These are phyloP conservation scores for Neurospora africana DNA, from an alignment of 495 filamentous ascomycete genomes.

Conservation along the genomic window DNA sequence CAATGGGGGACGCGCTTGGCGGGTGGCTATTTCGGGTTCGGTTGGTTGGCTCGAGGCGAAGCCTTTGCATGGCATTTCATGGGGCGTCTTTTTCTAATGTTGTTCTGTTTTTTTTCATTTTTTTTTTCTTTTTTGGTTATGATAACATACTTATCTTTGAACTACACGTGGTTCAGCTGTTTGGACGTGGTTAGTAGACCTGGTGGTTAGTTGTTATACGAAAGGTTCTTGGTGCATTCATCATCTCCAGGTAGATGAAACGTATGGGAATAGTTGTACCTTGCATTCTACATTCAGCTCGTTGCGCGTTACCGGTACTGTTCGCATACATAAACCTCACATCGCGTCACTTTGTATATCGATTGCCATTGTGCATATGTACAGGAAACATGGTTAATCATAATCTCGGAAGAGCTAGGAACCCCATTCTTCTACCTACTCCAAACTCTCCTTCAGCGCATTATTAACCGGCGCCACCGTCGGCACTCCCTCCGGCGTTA, in stretches of 20 bases:
- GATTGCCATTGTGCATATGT: background rate
- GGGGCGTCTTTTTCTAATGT: background rate
- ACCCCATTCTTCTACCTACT: constrained; percentile 3
- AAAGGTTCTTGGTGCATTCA: background rate
- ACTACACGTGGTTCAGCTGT: background rate
- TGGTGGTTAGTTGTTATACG: background rate
- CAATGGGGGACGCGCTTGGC: background rate
- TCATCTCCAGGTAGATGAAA: background rate
- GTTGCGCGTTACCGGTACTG: background rate
- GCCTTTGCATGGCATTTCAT: background rate
- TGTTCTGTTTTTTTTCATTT: background rate
- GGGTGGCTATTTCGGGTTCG: background rate
- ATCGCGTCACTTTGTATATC: background rate
- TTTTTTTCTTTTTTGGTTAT: background rate
- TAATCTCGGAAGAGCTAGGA: background rate
- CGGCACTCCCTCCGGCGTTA: constrained; percentile 78
- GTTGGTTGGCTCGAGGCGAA: background rate
- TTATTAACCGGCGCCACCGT: constrained; percentile 63
- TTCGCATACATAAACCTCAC: background rate
- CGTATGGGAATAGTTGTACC: background rate
- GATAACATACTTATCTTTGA: background rate
- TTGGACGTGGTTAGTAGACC: background rate
- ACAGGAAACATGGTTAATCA: background rate
- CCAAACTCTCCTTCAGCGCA: constrained; percentile 29
- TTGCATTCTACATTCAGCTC: background rate